These are phyloP conservation scores for Dryas alaskensis DNA, from an alignment of 306 rosid species.

Conservation along the genomic window DNA sequence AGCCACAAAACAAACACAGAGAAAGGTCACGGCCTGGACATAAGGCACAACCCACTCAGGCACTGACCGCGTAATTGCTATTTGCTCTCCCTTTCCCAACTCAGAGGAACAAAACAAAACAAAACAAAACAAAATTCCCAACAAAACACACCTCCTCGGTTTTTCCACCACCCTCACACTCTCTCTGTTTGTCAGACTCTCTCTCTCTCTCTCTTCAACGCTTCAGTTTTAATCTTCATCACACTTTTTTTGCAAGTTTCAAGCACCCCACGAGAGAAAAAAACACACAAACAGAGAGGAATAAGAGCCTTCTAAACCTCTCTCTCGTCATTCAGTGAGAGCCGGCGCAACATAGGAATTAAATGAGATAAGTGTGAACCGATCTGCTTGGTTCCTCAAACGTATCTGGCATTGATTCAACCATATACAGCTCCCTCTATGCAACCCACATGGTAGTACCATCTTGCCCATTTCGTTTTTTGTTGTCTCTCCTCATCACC, in stretches of 20 bases:
- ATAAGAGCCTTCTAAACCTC: constrained; percentile 7
- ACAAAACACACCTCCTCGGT: neutral
- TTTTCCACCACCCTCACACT: constrained; percentile 3
- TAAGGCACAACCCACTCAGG: neutral
- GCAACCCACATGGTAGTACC: constrained; percentile 29
- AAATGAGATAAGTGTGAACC: constrained; percentile 27
- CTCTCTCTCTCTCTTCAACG: neutral
- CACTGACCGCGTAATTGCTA: neutral
- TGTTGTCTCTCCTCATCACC: neutral
- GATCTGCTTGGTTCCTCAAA: constrained; percentile 33
- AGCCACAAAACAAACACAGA: neutral
- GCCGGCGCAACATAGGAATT: constrained; percentile 12
- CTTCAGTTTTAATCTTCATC: constrained; percentile 15
- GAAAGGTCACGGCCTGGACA: neutral
- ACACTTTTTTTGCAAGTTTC: neutral
- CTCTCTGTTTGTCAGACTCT: neutral
- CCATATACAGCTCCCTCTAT: neutral
- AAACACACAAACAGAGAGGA: neutral
- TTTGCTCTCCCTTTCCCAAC: neutral
- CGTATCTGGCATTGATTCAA: constrained; percentile 29
- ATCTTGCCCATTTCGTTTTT: constrained; percentile 22
- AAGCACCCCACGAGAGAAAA: neutral
- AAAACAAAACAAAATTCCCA: constrained; percentile 2
- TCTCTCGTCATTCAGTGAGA: constrained; percentile 3
- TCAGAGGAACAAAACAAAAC: neutral